These are phyloP conservation scores for Eucalyptus sp. DNA, from an alignment of 345 rosid species.

Conservation along the genomic window DNA sequence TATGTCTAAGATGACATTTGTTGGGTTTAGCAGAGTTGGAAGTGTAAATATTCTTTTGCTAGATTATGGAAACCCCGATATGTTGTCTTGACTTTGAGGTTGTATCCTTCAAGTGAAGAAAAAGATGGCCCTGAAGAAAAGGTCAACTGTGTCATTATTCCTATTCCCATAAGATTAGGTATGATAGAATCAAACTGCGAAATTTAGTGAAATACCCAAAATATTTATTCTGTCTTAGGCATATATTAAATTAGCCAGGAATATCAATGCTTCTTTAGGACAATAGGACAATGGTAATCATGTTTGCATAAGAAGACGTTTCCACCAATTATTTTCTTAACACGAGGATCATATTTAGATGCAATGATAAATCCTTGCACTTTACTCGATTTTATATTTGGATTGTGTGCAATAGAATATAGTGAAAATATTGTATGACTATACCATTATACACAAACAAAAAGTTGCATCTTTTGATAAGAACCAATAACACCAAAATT, in stretches of 20 bases:
- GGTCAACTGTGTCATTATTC: neutral
- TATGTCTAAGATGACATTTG: neutral
- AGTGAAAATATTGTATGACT: neutral
- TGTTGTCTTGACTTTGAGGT: neutral
- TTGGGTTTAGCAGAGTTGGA: neutral
- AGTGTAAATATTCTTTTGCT: neutral
- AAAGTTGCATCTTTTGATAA: neutral
- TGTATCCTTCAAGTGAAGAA: neutral
- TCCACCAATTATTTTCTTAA: neutral
- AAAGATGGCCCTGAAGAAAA: neutral
- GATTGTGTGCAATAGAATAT: neutral
- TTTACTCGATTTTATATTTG: neutral
- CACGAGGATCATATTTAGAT: neutral
- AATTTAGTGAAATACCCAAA: neutral
- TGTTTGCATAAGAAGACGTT: neutral
- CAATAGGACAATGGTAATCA: neutral
- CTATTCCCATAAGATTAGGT: neutral
- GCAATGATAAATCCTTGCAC: neutral
- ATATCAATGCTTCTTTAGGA: neutral
- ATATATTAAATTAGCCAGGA: neutral
- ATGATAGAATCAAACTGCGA: neutral
- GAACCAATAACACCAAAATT: neutral
- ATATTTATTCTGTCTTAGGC: neutral
- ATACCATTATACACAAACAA: neutral
- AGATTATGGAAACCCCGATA: neutral